These are phyloP conservation scores for Herpotrichia juniperi DNA, from an alignment of 2,329 filamentous ascomycete genomes.

Conservation along the genomic window DNA sequence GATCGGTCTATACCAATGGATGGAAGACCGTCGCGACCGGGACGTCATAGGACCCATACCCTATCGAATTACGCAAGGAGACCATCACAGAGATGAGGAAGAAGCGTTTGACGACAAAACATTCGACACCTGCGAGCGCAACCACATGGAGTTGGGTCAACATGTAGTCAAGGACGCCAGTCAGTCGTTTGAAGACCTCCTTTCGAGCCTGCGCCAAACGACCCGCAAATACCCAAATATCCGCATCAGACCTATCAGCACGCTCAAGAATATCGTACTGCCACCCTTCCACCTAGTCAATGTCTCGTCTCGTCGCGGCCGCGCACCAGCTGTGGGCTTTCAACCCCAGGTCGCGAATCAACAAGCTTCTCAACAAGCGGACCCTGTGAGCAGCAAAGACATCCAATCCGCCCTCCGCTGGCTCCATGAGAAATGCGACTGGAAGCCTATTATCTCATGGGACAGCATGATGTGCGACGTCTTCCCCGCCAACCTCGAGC, in stretches of 20 bases:
- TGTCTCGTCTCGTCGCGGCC: slow-evolving; percentile 29
- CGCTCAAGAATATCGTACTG: slow-evolving; percentile 34
- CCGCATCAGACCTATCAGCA: slow-evolving; percentile 36
- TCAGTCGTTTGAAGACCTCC: slow-evolving; percentile 39
- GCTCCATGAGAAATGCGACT: slow-evolving; percentile 38
- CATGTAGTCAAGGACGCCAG: slow-evolving; percentile 41
- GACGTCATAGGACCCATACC: slow-evolving; percentile 40
- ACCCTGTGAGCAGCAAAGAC: slow-evolving; percentile 35
- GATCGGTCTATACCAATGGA: slow-evolving; percentile 41
- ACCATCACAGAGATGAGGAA: slow-evolving; percentile 42
- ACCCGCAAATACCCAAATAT: slow-evolving; percentile 39
- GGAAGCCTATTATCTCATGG: slow-evolving; percentile 42
- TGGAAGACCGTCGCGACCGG: slow-evolving; percentile 42
- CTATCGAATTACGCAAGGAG: slow-evolving; percentile 39
- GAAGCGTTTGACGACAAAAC: slow-evolving; percentile 44
- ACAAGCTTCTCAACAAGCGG: slow-evolving; percentile 15
- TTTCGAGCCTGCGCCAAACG: slow-evolving; percentile 37
- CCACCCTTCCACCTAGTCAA: slow-evolving; percentile 45
- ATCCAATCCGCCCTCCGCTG: slow-evolving; percentile 41
- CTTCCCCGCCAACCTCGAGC: slow-evolving; percentile 42
- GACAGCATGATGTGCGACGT: slow-evolving; percentile 45
- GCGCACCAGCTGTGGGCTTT: slow-evolving; percentile 7
- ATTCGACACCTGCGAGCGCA: slow-evolving; percentile 36
- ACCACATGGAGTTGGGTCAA: slow-evolving; percentile 42
- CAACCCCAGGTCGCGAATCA: slow-evolving; percentile 1